Conservation (phyloP, 768 basidiomycete genomes). For the Lactarius indigo region DNA sequence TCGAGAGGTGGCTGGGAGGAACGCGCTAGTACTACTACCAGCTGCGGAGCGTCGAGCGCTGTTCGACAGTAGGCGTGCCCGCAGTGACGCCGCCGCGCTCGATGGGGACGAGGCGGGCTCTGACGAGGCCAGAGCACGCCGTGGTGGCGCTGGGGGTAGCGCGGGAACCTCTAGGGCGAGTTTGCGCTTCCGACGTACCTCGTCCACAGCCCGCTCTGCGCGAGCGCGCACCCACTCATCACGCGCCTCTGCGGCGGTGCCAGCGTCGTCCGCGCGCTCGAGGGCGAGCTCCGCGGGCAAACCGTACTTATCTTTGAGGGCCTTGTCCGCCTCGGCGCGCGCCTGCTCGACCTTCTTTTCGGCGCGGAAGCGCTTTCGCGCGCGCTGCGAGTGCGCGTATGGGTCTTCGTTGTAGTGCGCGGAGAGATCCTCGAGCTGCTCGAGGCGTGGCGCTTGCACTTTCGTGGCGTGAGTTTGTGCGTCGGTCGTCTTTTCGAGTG, state of each 20-base stretch:
- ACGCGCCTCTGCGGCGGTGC: conserved; percentile 52
- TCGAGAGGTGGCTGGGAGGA: background rate
- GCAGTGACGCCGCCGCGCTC: conserved; percentile 18
- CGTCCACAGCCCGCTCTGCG: conserved; percentile 42
- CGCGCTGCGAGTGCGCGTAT: conserved; percentile 68
- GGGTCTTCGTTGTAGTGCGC: conserved; percentile 84
- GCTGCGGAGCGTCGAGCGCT: conserved; percentile 15
- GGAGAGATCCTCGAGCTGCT: conserved; percentile 71
- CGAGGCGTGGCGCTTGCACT: conserved; percentile 76
- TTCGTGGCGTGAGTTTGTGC: conserved; percentile 69
- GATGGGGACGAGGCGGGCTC: conserved; percentile 3
- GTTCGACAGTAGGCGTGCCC: conserved; percentile 23
- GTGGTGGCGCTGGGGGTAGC: background rate
- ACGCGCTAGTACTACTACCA: background rate
- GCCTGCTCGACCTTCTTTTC: conserved; percentile 78
- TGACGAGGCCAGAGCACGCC: background rate
- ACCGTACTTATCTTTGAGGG: conserved; percentile 70
- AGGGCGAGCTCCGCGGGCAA: conserved; percentile 67
- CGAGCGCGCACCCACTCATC: conserved; percentile 57
- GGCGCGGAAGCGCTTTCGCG: conserved; percentile 79
- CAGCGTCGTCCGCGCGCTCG: conserved; percentile 60
- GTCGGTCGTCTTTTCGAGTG: conserved; percentile 84
- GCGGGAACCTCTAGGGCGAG: conserved; percentile 26
- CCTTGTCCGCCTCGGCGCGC: conserved; percentile 66
- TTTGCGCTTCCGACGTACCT: conserved; percentile 46